A percentile compares a stretch with the other conserved stretches of the same genome.
Conservation (phyloP, 495 filamentous ascomycete species). For the Trichoderma asperelloides region DNA sequence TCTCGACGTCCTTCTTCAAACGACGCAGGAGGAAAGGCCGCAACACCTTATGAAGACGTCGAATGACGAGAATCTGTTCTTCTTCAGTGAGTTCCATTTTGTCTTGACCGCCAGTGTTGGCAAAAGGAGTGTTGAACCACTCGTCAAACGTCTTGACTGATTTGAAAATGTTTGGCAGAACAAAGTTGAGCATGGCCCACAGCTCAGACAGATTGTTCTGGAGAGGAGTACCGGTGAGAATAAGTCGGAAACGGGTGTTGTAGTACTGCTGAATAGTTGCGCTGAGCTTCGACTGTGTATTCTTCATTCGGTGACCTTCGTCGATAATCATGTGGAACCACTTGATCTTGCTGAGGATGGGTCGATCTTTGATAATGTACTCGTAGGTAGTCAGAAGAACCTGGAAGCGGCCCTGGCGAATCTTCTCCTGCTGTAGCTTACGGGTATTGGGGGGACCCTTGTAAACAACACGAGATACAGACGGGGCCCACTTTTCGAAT, state of each 20-base stretch:
- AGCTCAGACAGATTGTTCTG: conserved; percentile 96
- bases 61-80: conserved; percentile 97
- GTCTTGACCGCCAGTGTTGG: conserved; percentile 94
- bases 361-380: conserved; percentile 98
- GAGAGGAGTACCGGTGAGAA: conserved; percentile 91
- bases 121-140: conserved; percentile 99
- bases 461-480: conserved; percentile 80
- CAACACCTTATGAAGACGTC: conserved; percentile 94
- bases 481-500: conserved; percentile 98
- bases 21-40: conserved; percentile 95
- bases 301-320: conserved; percentile 99
- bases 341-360: conserved; percentile 89
- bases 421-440: conserved; percentile 86
- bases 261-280: conserved; percentile 93
- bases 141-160: conserved; percentile 98
- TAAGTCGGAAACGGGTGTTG: conserved; percentile 85
- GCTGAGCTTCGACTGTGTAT: conserved; percentile 91
- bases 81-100: conserved; percentile 99
- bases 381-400: conserved; percentile 96
- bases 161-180: conserved; percentile 97
- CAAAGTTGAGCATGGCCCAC: conserved; percentile 97
- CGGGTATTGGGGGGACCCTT: conserved; percentile 86
- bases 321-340: conserved; percentile 99
- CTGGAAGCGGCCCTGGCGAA: conserved; percentile 91
- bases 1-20: conserved; percentile 98